Percentiles rank a stretch among this genome's conserved stretches.
Conservation (phyloP, 805 yeast genomes). For the Myxozyma nipponensis region DNA sequence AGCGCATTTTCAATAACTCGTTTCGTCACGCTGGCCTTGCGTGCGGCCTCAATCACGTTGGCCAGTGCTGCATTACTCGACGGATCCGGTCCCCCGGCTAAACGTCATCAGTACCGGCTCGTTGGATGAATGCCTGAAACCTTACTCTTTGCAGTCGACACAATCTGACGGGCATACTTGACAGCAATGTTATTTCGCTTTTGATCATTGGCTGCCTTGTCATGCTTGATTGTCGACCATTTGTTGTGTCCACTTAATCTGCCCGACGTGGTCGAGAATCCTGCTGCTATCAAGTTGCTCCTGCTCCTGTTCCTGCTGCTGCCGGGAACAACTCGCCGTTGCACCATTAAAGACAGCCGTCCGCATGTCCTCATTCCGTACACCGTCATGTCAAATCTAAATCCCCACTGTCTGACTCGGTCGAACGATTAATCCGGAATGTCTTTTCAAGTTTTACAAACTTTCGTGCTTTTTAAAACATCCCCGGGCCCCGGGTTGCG, state of each 20-base stretch:
- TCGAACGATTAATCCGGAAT: too few species aligned
- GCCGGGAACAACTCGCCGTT: too few species aligned
- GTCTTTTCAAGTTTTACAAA: too few species aligned
- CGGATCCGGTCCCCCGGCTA: constrained; percentile 64
- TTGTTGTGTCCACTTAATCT: constrained; percentile 75
- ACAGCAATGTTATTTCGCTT: constrained; percentile 65
- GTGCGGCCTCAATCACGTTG: constrained; percentile 74
- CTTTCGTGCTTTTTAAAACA: too few species aligned
- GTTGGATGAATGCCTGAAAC: constrained; percentile 13
- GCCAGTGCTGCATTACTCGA: constrained; percentile 56
- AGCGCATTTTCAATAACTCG: constrained; percentile 84
- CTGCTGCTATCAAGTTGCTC: not conserved
- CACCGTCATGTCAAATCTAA: too few species aligned
- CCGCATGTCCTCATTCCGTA: too few species aligned
- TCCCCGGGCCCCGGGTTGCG: too few species aligned
- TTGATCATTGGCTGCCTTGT: constrained; percentile 89
- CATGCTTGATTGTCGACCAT: constrained; percentile 94
- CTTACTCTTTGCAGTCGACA: constrained; percentile 60
- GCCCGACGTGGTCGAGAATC: not conserved
- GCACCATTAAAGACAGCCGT: too few species aligned
- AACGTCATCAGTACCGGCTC: not conserved
- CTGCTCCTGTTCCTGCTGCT: too few species aligned
- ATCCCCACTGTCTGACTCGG: too few species aligned
- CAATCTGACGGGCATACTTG: constrained; percentile 67
- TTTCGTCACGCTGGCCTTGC: constrained; percentile 70